These are phyloP conservation scores for Russula sp. DNA, from an alignment of 768 basidiomycete genomes.

Conservation along the genomic window DNA sequence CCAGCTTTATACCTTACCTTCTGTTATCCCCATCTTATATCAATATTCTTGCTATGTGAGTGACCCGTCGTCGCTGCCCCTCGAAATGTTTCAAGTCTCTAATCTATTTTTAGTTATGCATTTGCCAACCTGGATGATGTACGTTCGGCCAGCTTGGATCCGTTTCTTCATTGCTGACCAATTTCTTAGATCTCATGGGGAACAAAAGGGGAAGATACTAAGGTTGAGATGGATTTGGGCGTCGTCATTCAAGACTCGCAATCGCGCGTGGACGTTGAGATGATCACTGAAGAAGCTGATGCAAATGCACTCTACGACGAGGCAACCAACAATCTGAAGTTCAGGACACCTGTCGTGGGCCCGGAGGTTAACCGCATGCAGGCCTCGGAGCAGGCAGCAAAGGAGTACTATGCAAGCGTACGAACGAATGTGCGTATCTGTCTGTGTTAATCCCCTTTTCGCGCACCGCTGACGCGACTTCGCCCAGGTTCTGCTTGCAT, in stretches of 20 bases:
- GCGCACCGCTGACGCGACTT: not conserved
- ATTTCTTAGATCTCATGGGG: constrained; percentile 77
- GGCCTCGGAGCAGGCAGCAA: constrained; percentile 67
- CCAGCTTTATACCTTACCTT: constrained; percentile 84
- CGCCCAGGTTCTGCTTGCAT: constrained; percentile 55
- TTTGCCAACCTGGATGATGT: constrained; percentile 85
- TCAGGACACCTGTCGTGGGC: constrained; percentile 37
- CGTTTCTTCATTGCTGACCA: constrained; percentile 9
- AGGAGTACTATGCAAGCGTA: constrained; percentile 84
- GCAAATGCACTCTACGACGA: constrained; percentile 82
- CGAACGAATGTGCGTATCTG: constrained; percentile 58
- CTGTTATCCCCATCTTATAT: constrained; percentile 78
- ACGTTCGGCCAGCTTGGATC: constrained; percentile 24
- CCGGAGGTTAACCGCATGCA: constrained; percentile 29
- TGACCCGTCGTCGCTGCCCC: not conserved
- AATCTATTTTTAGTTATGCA: constrained; percentile 51
- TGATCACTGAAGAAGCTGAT: constrained; percentile 74
- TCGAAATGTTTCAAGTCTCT: not conserved
- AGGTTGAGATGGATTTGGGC: constrained; percentile 69
- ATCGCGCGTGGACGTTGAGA: constrained; percentile 81
- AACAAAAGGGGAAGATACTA: constrained; percentile 81
- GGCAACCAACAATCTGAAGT: constrained; percentile 64
- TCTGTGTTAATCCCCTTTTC: no score
- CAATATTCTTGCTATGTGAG: constrained; percentile 71
- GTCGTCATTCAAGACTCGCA: constrained; percentile 74